Evolutionary conservation across 1,284 basidiomycete genomes (phyloP), one percentile per base, ranked within the genome.

Genomic region (Heterobasidion parviporum): DNA sequence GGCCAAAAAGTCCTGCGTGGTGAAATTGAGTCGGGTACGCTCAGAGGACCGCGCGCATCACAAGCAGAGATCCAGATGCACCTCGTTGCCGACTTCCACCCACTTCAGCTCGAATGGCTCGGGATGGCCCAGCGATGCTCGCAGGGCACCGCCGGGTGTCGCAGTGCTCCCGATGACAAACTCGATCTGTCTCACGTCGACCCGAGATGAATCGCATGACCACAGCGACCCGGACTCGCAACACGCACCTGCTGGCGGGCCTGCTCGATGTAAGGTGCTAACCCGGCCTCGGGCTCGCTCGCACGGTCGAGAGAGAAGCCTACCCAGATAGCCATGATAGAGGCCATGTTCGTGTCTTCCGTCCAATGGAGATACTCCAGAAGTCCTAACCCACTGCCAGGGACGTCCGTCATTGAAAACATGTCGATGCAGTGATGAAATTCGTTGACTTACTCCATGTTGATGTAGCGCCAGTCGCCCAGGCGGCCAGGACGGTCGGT

Each of bases 1-100:
- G 1, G 73, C 66, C 55, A 82, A 76, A 68, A 78, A 79, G 61
- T 85, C 83, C 71, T 78, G 18, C 18, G 2, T 18, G 18, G 18
- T 2, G 18, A 18, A 18, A 18, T 18, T 2, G 18, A 18, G 18
- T 18, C 18, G 18, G 18, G 18, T 18, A 18, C 18, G 18, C 18
- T 18, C 18, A 18, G 18, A 18, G 1, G 18, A 18, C 18, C 18
- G 2, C 18, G 18, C 18, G 18, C 18, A 2, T 2, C 18, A 18
- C 18, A 2, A 18, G 18, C 18, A 18, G 18, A 32, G 46, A 44
- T 49, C 18, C 18, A 8, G 18, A 18, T 2, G 18, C 43, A 75
- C 78, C 70, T 86, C 82, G 59, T 85, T 86, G 36, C 84, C 82
- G 20, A 89, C 74, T 68, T 89, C 86, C 14, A 89, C 76, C 58